Evolutionary conservation across 2,329 filamentous ascomycete species (phyloP).

Genomic region (Stromatinia cepivora): DNA sequence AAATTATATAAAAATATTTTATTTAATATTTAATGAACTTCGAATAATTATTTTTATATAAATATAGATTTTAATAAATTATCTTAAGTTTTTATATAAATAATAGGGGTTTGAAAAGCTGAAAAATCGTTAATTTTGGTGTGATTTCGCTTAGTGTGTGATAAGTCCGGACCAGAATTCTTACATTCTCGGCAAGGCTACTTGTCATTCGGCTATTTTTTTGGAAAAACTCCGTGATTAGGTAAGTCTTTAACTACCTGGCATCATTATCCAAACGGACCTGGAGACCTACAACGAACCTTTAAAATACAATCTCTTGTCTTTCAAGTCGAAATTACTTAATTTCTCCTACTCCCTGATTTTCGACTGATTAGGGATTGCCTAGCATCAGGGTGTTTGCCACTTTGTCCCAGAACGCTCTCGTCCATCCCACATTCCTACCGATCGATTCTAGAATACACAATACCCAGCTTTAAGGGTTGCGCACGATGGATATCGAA

Average conservation of each 20-base stretch:
- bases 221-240: constrained; percentile 7
- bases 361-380: not conserved
- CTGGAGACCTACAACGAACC: not conserved
- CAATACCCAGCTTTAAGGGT: constrained; percentile 14
- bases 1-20: no score
- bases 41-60: no score
- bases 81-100: no score
- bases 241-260: constrained; percentile 24
- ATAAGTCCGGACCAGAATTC: no score
- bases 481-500: constrained; percentile 38
- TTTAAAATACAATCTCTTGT: constrained; percentile 7
- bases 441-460: constrained; percentile 1
- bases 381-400: not conserved
- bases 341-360: not conserved
- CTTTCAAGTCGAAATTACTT: not conserved
- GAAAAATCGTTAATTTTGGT: no score
- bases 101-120: no score
- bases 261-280: constrained; percentile 20
- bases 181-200: constrained; percentile 1
- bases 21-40: no score
- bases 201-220: constrained; percentile 25
- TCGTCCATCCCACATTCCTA: not conserved
- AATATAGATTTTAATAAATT: no score
- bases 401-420: constrained; percentile 1
- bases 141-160: no score